Conservation (phyloP, 2,329 filamentous ascomycete genomes). For the Aspergillus latus region DNA sequence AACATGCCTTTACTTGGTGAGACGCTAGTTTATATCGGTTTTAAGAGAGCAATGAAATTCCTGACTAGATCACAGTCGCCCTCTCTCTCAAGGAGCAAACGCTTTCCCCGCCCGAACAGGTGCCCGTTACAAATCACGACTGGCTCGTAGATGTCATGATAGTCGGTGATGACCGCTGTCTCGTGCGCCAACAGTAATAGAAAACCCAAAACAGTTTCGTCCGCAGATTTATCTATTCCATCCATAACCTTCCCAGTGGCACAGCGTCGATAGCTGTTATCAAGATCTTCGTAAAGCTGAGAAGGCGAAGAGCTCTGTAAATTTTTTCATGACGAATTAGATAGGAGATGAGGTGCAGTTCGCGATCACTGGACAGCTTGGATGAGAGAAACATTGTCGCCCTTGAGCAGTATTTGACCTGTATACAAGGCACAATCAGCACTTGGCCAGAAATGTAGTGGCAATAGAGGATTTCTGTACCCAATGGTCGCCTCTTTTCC, state of each 20-base stretch:
- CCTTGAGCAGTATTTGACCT: conserved; percentile 85
- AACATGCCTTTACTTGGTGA: conserved; percentile 62
- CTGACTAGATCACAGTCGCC: conserved; percentile 58
- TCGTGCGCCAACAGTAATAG: conserved; percentile 32
- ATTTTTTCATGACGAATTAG: conserved; percentile 3
- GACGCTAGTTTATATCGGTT: conserved; percentile 24
- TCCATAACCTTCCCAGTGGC: conserved; percentile 19
- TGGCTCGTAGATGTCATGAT: conserved; percentile 76
- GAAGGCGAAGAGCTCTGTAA: conserved; percentile 16
- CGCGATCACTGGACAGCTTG: conserved; percentile 50
- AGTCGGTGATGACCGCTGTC: conserved; percentile 66
- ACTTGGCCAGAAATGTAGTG: background rate
- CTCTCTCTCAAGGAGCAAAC: conserved; percentile 85
- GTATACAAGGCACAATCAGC: conserved; percentile 16
- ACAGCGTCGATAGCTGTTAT: conserved; percentile 20
- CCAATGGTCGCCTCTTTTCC: conserved; percentile 75
- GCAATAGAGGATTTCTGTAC: conserved; percentile 52
- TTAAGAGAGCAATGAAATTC: conserved; percentile 15
- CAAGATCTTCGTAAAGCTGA: conserved; percentile 12
- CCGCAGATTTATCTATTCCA: conserved; percentile 22
- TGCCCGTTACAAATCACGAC: conserved; percentile 76
- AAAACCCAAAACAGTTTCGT: conserved; percentile 20
- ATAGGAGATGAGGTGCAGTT: conserved; percentile 7
- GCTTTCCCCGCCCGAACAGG: conserved; percentile 61
- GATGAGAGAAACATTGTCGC: conserved; percentile 83